These are phyloP conservation scores for Oryza australiensis DNA, from an alignment of 176 grass and related monocot genomes.

Conservation along the genomic window DNA sequence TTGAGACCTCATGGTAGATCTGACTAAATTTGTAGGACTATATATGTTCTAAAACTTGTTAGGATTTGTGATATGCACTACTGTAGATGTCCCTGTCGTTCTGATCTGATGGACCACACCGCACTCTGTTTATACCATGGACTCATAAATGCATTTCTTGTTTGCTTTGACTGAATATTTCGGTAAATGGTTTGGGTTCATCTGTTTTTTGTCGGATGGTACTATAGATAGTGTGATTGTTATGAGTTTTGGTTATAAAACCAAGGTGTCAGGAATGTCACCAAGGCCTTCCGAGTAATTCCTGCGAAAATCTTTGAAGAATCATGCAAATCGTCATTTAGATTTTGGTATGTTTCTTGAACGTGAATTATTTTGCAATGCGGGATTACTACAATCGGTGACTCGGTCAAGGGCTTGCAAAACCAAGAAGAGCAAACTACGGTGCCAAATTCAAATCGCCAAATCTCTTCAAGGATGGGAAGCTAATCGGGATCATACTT, in stretches of 20 bases:
- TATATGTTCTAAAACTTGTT: too few relatives aligned
- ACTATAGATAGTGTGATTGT: too few relatives aligned
- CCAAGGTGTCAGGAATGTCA: slow-evolving; percentile 80
- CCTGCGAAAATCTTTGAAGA: background rate
- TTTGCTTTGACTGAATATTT: background rate
- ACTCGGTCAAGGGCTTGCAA: slow-evolving; percentile 91
- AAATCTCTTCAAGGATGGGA: slow-evolving; percentile 80
- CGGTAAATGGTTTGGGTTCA: background rate
- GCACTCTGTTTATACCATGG: too few relatives aligned
- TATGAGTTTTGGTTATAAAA: too few relatives aligned
- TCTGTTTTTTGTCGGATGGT: background rate
- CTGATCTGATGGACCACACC: background rate
- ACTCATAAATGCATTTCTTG: background rate
- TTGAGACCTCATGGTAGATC: background rate
- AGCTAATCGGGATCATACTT: slow-evolving; percentile 78
- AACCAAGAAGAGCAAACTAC: slow-evolving; percentile 97
- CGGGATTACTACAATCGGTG: slow-evolving; percentile 95
- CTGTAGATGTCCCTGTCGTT: background rate
- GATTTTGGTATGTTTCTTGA: background rate
- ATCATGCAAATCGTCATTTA: background rate
- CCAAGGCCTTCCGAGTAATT: slow-evolving; percentile 90
- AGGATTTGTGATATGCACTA: background rate
- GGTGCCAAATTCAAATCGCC: slow-evolving; percentile 82
- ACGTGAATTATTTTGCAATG: background rate
- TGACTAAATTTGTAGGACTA: background rate